Percentiles rank a stretch among this genome's conserved stretches.
Evolutionary conservation across 2,329 filamentous ascomycete species (phyloP).

Genomic region (Hymenotorrendiella dingleyae): DNA sequence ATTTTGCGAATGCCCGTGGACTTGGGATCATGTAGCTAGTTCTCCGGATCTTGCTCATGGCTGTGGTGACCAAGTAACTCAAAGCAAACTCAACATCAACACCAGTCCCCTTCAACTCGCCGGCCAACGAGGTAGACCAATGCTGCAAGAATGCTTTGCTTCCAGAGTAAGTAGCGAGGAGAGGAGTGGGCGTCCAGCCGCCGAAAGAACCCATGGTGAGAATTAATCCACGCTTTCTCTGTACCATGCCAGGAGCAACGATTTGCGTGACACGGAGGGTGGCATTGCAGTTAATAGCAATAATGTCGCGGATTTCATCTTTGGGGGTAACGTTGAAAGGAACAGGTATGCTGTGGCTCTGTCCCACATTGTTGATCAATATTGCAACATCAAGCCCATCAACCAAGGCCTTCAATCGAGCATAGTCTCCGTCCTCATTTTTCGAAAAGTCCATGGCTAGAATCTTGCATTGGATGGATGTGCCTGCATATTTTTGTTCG

Average conservation of each 20-base stretch:
- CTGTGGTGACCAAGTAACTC: constrained; percentile 87
- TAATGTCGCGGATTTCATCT: constrained; percentile 80
- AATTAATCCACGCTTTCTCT: constrained; percentile 80
- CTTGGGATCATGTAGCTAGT: constrained; percentile 73
- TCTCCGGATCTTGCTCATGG: constrained; percentile 93
- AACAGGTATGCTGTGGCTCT: constrained; percentile 88
- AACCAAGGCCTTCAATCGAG: constrained; percentile 61
- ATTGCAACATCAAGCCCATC: constrained; percentile 75
- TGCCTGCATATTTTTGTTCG: constrained; percentile 56
- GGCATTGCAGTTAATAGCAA: constrained; percentile 90
- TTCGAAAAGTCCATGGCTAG: constrained; percentile 88
- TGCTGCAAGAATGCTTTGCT: constrained; percentile 98
- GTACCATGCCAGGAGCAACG: constrained; percentile 76
- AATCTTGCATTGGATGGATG: constrained; percentile 63
- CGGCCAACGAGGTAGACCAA: constrained; percentile 82
- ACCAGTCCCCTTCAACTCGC: constrained; percentile 73
- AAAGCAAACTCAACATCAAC: constrained; percentile 89
- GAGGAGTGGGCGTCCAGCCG: constrained; percentile 84
- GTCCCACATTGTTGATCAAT: constrained; percentile 93
- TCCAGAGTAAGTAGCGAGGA: constrained; percentile 92
- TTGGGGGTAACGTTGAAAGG: constrained; percentile 75
- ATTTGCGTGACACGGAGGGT: constrained; percentile 85
- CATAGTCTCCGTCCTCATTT: constrained; percentile 76
- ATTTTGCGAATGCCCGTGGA: constrained; percentile 74
- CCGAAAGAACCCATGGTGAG: constrained; percentile 97